Evolutionary conservation across 495 filamentous ascomycete genomes (phyloP).

Genomic region (Aspergillus hancockii): DNA sequence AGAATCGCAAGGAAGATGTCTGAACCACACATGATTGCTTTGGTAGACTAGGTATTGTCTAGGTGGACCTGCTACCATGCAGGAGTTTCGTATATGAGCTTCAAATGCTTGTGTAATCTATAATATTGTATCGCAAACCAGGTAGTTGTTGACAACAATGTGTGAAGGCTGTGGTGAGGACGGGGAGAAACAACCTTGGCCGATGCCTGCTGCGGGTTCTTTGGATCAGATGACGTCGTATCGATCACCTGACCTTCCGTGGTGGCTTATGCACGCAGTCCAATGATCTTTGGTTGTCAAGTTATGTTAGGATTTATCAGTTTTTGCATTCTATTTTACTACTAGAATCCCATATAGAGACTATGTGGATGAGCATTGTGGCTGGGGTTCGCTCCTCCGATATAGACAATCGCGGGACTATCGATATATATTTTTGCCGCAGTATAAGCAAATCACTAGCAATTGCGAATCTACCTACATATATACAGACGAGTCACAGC

Average conservation of each 20-base stretch:
- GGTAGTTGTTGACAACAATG: background rate
- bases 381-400: too few relatives aligned
- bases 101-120: background rate
- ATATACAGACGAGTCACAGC: too few relatives aligned
- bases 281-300: too few relatives aligned
- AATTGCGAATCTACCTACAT: too few relatives aligned
- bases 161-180: slow-evolving; percentile 1
- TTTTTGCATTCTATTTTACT: too few relatives aligned
- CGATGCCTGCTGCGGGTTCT: background rate
- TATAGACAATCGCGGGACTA: too few relatives aligned
- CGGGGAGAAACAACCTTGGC: background rate
- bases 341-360: too few relatives aligned
- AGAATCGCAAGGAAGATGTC: slow-evolving; percentile 89
- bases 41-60: slow-evolving; percentile 12
- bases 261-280: too few relatives aligned
- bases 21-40: slow-evolving; percentile 61
- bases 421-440: too few relatives aligned
- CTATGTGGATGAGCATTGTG: too few relatives aligned
- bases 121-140: background rate
- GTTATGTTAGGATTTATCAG: too few relatives aligned
- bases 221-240: slow-evolving; percentile 13
- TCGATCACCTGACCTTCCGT: slow-evolving; percentile 4
- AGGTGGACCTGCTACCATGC: background rate
- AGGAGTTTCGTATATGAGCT: background rate
- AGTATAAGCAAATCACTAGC: too few relatives aligned